Conservation (phyloP, 192 early-diverging fungal species). For the Phycomyces blakesleeanus region DNA sequence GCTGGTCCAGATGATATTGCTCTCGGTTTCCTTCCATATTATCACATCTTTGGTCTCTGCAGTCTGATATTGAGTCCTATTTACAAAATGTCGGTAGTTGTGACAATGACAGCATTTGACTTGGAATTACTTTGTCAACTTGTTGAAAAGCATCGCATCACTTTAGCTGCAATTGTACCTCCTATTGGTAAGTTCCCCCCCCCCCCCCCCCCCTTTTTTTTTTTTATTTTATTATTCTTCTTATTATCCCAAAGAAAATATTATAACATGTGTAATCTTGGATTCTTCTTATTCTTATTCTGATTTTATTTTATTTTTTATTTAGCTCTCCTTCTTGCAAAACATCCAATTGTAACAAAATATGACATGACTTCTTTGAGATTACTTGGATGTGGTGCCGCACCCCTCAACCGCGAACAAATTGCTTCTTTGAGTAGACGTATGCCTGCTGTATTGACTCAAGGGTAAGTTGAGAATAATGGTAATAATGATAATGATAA, state of each 20-base stretch:
- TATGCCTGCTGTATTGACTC: constrained; percentile 41
- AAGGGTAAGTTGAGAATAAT: constrained; percentile 55
- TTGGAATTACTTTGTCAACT: constrained; percentile 56
- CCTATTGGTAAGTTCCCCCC: constrained; percentile 37
- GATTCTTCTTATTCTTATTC: too few relatives aligned
- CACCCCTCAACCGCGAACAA: constrained; percentile 72
- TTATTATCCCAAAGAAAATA: too few relatives aligned
- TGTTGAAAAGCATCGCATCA: constrained; percentile 70
- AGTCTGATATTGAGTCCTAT: constrained; percentile 33
- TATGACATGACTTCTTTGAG: constrained; percentile 69
- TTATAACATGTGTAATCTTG: too few relatives aligned
- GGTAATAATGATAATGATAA: too few relatives aligned
- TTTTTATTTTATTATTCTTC: too few relatives aligned
- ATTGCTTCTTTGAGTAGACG: constrained; percentile 43
- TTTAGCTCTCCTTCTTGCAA: constrained; percentile 63
- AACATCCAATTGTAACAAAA: constrained; percentile 68
- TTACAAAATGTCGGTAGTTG: constrained; percentile 49
- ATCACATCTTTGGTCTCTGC: constrained; percentile 51
- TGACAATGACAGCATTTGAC: constrained; percentile 78
- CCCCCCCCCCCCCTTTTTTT: too few relatives aligned
- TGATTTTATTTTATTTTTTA: too few relatives aligned
- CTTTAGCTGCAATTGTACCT: constrained; percentile 61
- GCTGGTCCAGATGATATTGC: constrained; percentile 18
- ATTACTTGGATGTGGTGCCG: constrained; percentile 69
- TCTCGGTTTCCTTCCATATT: constrained; percentile 71